Percentiles rank a stretch among this genome's conserved stretches.
phyloP scores from a whole-genome alignment of 805 yeast genomes.

The Debaryomyces tyrocola region DNA sequence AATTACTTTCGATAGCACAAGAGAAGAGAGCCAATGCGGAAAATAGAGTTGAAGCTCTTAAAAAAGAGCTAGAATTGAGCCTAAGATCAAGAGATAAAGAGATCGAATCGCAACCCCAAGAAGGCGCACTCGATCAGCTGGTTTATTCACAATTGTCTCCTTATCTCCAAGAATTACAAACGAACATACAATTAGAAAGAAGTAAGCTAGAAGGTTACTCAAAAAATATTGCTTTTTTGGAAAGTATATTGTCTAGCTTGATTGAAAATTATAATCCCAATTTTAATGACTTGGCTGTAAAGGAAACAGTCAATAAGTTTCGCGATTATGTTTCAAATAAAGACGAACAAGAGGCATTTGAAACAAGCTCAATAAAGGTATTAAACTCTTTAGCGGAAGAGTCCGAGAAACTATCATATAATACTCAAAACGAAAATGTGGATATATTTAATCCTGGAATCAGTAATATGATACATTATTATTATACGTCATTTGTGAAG shows the following conservation, averaged over 20 bases:
- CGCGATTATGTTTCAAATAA: constrained; percentile 49
- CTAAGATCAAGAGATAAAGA: constrained; percentile 1
- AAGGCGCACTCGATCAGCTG: constrained; percentile 7
- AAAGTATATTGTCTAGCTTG: constrained; percentile 49
- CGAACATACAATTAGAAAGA: constrained; percentile 9
- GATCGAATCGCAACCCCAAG: neutral
- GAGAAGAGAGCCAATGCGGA: neutral
- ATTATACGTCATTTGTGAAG: constrained; percentile 11
- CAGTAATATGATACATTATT: constrained; percentile 23
- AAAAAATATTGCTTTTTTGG: constrained; percentile 33
- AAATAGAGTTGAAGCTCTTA: neutral
- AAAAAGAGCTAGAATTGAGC: constrained; percentile 8
- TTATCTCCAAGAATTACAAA: constrained; percentile 10
- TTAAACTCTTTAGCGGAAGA: constrained; percentile 21
- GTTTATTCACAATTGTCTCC: constrained; percentile 18
- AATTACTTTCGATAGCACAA: constrained; percentile 21
- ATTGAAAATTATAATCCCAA: constrained; percentile 70
- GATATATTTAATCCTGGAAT: constrained; percentile 16
- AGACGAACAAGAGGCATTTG: constrained; percentile 11
- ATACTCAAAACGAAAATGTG: constrained; percentile 1
- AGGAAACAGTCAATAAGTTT: constrained; percentile 59
- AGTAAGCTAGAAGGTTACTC: constrained; percentile 8
- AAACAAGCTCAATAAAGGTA: constrained; percentile 13
- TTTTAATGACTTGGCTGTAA: constrained; percentile 85
- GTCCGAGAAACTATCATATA: constrained; percentile 6